Percentiles rank a stretch among this genome's conserved stretches.
Conservation (phyloP, 192 early-diverging fungal genomes). For the Backusella liffmaniae region DNA sequence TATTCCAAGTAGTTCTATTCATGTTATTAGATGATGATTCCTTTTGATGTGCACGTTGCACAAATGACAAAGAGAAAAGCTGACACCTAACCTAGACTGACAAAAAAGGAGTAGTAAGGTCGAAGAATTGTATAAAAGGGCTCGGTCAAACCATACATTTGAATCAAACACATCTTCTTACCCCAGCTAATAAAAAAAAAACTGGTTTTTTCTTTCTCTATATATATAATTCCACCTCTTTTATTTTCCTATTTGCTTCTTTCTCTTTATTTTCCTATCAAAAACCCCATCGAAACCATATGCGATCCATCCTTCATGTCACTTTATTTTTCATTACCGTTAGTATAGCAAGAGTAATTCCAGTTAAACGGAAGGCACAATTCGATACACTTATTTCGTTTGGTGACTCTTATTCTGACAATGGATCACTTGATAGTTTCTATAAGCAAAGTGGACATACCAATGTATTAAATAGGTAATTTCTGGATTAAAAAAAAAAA, state of each 20-base stretch:
- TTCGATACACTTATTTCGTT: not conserved
- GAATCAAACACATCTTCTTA: not conserved
- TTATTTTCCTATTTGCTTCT: not conserved
- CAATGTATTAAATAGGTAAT: constrained; percentile 2
- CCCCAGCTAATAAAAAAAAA: not conserved
- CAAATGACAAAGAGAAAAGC: not conserved
- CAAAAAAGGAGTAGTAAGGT: not conserved
- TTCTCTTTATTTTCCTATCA: not conserved
- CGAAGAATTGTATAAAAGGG: not conserved
- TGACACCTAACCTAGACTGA: not conserved
- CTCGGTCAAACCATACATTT: not conserved
- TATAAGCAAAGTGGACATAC: not conserved
- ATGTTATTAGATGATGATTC: not conserved
- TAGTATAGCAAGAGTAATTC: not conserved
- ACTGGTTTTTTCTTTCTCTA: not conserved
- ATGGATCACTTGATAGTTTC: not conserved
- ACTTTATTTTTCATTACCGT: not conserved
- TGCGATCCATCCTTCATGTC: not conserved
- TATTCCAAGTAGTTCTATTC: not conserved
- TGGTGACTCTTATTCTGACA: constrained; percentile 2
- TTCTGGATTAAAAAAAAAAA: not conserved
- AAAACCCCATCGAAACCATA: not conserved
- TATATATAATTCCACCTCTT: not conserved
- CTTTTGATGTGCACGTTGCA: not conserved
- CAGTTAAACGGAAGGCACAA: not conserved